Conservation (phyloP, 2,329 filamentous ascomycete genomes). For the Cordyceps pruinosa region DNA sequence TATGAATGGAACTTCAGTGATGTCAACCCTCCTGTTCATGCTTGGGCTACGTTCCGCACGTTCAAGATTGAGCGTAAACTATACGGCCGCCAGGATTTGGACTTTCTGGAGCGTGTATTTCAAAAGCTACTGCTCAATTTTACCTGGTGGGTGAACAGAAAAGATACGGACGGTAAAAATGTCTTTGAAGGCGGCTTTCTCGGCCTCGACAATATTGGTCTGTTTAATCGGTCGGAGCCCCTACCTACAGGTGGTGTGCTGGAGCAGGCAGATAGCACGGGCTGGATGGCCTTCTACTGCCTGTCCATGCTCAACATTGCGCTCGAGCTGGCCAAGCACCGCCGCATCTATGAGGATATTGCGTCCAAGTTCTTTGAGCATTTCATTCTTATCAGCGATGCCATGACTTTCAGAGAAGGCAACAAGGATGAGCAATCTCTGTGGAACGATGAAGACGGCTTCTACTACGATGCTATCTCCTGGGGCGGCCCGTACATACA, state of each 20-base stretch:
- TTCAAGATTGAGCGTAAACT: constrained; percentile 99
- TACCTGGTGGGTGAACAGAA: constrained; percentile 98
- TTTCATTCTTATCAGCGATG: constrained; percentile 95
- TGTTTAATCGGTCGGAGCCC: constrained; percentile 95
- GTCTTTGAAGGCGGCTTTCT: constrained; percentile 96
- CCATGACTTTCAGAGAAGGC: constrained; percentile 78
- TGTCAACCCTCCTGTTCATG: constrained; percentile 93
- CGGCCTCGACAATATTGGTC: constrained; percentile 90
- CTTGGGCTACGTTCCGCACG: constrained; percentile 88
- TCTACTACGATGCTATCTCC: constrained; percentile 97
- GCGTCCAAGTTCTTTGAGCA: constrained; percentile 99
- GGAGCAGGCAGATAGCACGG: constrained; percentile 94
- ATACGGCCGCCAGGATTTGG: constrained; percentile 88
- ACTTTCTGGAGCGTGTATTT: constrained; percentile 93
- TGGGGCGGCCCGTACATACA: constrained; percentile 92
- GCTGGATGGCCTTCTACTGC: constrained; percentile 98
- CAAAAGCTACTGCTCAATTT: constrained; percentile 95
- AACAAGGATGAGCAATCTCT: constrained; percentile 70
- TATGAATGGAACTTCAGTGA: constrained; percentile 98
- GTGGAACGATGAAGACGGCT: constrained; percentile 94
- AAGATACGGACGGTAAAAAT: constrained; percentile 91
- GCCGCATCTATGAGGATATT: constrained; percentile 92
- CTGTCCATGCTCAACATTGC: constrained; percentile 96
- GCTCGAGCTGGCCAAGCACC: constrained; percentile 88
- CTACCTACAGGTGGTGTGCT: constrained; percentile 87